These are phyloP conservation scores for Glaciozyma martinii DNA, from an alignment of 768 basidiomycete genomes.

Conservation along the genomic window DNA sequence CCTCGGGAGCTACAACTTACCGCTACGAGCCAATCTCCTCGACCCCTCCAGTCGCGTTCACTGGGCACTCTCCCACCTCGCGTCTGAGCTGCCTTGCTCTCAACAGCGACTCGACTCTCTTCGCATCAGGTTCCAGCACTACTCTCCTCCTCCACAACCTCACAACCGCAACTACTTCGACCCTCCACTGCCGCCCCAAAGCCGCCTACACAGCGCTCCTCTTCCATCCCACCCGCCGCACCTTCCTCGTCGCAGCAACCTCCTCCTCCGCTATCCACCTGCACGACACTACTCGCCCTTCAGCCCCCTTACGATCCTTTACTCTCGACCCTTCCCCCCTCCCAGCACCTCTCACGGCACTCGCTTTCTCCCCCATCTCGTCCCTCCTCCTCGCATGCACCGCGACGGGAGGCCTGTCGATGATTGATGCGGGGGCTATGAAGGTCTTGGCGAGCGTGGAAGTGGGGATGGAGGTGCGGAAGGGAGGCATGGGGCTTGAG, in stretches of 20 bases:
- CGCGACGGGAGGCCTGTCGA: not conserved
- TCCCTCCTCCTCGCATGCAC: not conserved
- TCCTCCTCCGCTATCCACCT: not conserved
- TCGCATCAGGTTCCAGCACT: not conserved
- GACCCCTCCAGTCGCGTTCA: not conserved
- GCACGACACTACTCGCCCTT: not conserved
- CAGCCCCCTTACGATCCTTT: not conserved
- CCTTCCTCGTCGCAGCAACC: conserved; percentile 2
- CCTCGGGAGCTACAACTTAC: not conserved
- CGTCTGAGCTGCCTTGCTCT: not conserved
- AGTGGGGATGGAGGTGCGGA: not conserved
- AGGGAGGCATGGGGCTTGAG: not conserved
- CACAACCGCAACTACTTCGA: not conserved
- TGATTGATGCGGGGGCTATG: not conserved
- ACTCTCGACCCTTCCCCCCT: not conserved
- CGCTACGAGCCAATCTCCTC: not conserved
- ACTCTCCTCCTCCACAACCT: not conserved
- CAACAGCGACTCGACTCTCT: not conserved
- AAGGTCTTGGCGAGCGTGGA: not conserved
- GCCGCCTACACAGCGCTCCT: not conserved
- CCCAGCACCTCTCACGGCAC: not conserved
- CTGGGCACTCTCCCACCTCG: not conserved
- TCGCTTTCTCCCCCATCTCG: not conserved
- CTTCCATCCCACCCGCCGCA: not conserved
- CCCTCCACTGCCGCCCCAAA: not conserved